Percentiles rank a stretch among this genome's conserved stretches.
phyloP scores from a whole-genome alignment of 441 rosid species.

The Populus hybrid region DNA sequence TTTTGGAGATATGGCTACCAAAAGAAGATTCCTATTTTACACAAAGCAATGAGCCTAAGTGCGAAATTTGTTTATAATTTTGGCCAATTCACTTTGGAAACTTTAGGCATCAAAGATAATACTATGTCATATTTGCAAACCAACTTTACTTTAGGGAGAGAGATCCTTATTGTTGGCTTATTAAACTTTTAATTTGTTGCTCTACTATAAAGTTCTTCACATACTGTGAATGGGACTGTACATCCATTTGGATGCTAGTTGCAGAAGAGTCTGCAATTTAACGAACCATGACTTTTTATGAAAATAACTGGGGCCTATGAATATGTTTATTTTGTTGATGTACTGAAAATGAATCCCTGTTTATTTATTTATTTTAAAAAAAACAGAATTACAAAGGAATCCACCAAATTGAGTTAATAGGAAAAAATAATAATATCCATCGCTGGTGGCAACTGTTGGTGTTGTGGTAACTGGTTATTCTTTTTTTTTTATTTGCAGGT shows the following conservation, averaged over 20 bases:
- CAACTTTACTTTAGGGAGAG: background rate
- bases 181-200: background rate
- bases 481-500: slow-evolving; percentile 50
- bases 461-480: background rate
- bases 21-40: background rate
- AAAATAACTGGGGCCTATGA: background rate
- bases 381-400: background rate
- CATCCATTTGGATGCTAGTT: background rate
- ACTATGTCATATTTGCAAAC: background rate
- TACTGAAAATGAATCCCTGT: background rate
- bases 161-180: background rate
- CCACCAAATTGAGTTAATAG: background rate
- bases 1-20: background rate
- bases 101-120: too few species aligned
- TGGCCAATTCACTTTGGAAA: too few species aligned
- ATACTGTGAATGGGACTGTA: background rate
- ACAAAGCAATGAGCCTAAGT: background rate
- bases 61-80: too few species aligned
- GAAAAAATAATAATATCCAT: background rate
- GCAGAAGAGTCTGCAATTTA: background rate
- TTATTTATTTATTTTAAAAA: background rate
- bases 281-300: background rate
- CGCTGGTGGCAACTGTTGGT: background rate
- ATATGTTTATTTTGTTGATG: background rate
- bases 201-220: background rate